These are phyloP conservation scores for Kalmanozyma brasiliensis DNA, from an alignment of 1,284 basidiomycete species.

Conservation along the genomic window DNA sequence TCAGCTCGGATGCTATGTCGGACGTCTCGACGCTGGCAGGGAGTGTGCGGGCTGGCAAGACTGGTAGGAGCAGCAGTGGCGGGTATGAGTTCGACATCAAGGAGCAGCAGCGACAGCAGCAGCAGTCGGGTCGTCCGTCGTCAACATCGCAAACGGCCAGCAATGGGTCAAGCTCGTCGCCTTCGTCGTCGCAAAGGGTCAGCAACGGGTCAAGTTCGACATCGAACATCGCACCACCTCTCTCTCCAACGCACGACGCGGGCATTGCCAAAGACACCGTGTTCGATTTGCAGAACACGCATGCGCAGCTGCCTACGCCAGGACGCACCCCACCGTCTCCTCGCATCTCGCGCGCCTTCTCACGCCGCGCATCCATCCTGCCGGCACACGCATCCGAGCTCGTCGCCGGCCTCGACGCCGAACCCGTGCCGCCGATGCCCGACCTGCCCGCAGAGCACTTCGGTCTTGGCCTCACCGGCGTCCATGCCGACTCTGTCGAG, in stretches of 20 bases:
- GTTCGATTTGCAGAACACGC: conserved; percentile 60
- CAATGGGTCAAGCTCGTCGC: background rate
- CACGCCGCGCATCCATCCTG: conserved; percentile 55
- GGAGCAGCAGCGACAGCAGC: conserved; percentile 22
- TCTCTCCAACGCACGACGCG: conserved; percentile 25
- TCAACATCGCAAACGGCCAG: too few relatives aligned
- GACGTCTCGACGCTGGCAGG: conserved; percentile 48
- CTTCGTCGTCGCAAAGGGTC: background rate
- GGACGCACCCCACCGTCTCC: conserved; percentile 39
- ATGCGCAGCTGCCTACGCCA: conserved; percentile 34
- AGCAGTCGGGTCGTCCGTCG: conserved; percentile 14
- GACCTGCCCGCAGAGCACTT: conserved; percentile 32
- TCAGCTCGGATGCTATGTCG: conserved; percentile 42
- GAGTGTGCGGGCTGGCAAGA: conserved; percentile 24
- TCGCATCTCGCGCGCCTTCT: conserved; percentile 56
- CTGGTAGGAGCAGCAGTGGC: conserved; percentile 11
- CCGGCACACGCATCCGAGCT: conserved; percentile 59
- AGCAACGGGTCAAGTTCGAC: background rate
- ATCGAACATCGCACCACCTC: background rate
- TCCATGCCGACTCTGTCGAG: conserved; percentile 14
- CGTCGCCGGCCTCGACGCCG: conserved; percentile 32
- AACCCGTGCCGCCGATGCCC: conserved; percentile 41
- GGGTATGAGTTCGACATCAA: conserved; percentile 48
- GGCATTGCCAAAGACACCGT: conserved; percentile 55
- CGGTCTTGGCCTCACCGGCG: conserved; percentile 24